Evolutionary conservation across 2,329 filamentous ascomycete species (phyloP).

Genomic region (Calonectria crousiana): DNA sequence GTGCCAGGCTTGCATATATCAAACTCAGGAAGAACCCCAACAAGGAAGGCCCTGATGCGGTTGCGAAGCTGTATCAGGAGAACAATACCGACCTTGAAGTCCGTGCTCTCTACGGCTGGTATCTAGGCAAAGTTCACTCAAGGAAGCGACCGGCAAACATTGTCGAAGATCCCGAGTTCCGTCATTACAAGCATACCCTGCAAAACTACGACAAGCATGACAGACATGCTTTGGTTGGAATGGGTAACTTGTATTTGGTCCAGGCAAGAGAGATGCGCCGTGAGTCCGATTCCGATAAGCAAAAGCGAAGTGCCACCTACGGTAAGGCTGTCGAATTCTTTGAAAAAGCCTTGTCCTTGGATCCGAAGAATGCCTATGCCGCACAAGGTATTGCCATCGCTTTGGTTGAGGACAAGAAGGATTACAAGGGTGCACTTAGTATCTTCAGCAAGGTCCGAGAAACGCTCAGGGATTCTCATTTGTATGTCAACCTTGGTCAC

Average conservation of each 20-base stretch:
- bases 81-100: conserved; percentile 91
- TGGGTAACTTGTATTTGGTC: conserved; percentile 93
- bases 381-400: conserved; percentile 97
- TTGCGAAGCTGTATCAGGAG: conserved; percentile 86
- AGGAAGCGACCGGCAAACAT: conserved; percentile 86
- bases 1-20: conserved; percentile 90
- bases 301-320: conserved; percentile 89
- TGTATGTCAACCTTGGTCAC: conserved; percentile 94
- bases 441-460: conserved; percentile 93
- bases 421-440: conserved; percentile 82
- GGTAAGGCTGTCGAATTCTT: conserved; percentile 97
- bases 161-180: conserved; percentile 89
- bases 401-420: conserved; percentile 93
- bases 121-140: conserved; percentile 82
- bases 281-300: conserved; percentile 88
- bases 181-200: conserved; percentile 96
- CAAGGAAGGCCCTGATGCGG: conserved; percentile 87
- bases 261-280: conserved; percentile 95
- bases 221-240: conserved; percentile 93
- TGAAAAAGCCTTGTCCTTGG: conserved; percentile 95
- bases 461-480: conserved; percentile 87
- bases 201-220: conserved; percentile 98
- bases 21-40: conserved; percentile 83
- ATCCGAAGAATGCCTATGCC: conserved; percentile 94
- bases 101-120: conserved; percentile 94